These are phyloP conservation scores for Hypomyces perniciosus DNA, from an alignment of 2,329 filamentous ascomycete species.

Conservation along the genomic window DNA sequence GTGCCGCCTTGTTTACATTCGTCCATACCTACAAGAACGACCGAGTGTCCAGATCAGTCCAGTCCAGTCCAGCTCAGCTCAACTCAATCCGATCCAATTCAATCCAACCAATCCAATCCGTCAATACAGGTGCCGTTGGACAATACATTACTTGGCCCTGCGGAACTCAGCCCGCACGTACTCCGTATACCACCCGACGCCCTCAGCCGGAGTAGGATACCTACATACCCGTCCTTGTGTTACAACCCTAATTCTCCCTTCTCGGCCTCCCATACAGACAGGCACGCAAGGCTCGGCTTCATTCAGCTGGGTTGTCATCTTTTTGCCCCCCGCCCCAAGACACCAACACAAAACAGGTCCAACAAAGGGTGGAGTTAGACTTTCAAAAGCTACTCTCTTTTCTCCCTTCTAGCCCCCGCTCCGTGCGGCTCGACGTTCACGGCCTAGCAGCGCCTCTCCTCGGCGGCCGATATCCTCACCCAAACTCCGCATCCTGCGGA, in stretches of 20 bases:
- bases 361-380: background rate
- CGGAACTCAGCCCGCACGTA: too few relatives aligned
- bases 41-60: too few relatives aligned
- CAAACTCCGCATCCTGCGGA: constrained; percentile 7
- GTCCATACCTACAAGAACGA: background rate
- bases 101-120: background rate
- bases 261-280: background rate
- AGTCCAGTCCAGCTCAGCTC: background rate
- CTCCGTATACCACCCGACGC: too few relatives aligned
- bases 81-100: background rate
- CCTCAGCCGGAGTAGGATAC: too few relatives aligned
- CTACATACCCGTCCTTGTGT: too few relatives aligned
- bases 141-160: too few relatives aligned
- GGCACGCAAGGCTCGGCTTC: background rate
- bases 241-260: too few relatives aligned
- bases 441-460: constrained; percentile 8
- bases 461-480: constrained; percentile 9
- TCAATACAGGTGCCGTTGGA: background rate
- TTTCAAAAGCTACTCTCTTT: constrained; percentile 1
- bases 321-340: background rate
- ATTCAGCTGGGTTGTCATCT: background rate
- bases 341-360: background rate
- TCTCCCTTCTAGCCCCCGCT: constrained; percentile 7
- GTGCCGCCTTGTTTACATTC: background rate
- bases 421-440: constrained; percentile 11